Percentiles rank a stretch among this genome's conserved stretches.
Evolutionary conservation across 768 basidiomycete genomes (phyloP).

Genomic region (Tylopilus sp.): DNA sequence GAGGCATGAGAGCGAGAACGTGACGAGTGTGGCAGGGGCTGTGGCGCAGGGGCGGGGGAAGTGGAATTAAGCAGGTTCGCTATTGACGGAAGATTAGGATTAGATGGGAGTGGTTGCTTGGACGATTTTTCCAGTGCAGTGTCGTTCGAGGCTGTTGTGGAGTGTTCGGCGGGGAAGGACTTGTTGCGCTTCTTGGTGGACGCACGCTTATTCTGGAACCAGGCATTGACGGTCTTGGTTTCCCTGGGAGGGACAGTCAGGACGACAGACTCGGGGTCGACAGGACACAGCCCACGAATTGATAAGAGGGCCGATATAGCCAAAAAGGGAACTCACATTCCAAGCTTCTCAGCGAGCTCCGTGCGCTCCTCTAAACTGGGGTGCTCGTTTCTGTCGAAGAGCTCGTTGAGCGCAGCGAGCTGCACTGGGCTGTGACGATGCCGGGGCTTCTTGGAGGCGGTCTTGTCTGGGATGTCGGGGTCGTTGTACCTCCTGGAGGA

Average conservation of each 20-base stretch:
- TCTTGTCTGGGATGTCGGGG: conserved; percentile 22
- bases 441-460: conserved; percentile 62
- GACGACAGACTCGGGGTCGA: conserved; percentile 9
- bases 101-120: conserved; percentile 28
- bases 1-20: conserved; percentile 26
- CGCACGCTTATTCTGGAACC: conserved; percentile 86
- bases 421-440: conserved; percentile 73
- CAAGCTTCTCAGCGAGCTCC: conserved; percentile 64
- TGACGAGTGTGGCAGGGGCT: conserved; percentile 18
- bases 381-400: conserved; percentile 75
- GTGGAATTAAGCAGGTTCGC: conserved; percentile 41
- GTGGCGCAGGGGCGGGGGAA: conserved; percentile 22
- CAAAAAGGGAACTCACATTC: conserved; percentile 58
- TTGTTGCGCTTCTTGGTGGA: conserved; percentile 71
- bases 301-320: conserved; percentile 23
- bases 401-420: conserved; percentile 71
- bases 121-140: conserved; percentile 16
- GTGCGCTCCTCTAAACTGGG: conserved; percentile 67
- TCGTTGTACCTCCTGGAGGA: conserved; percentile 21
- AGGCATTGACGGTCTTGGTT: conserved; percentile 81
- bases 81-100: conserved; percentile 36
- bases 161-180: conserved; percentile 34
- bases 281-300: conserved; percentile 9
- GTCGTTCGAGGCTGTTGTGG: conserved; percentile 30
- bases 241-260: conserved; percentile 48